phyloP scores from a whole-genome alignment of 805 yeast species.

The Metschnikowia chrysomelidarum region DNA sequence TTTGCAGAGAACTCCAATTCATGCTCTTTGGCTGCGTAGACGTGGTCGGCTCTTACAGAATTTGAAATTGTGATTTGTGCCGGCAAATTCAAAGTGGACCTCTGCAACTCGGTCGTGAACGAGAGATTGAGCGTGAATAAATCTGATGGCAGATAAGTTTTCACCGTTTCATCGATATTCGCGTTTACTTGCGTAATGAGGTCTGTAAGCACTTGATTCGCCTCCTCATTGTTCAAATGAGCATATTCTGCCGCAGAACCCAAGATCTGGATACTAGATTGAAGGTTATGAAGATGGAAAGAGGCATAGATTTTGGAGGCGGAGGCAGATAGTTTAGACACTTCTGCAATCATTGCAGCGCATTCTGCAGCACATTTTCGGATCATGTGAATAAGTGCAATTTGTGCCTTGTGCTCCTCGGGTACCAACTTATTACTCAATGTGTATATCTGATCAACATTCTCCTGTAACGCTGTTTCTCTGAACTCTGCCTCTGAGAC shows the following conservation, averaged over 20 bases:
- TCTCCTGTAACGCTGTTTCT: not conserved
- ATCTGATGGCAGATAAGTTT: constrained; percentile 2
- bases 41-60: not conserved
- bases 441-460: not conserved
- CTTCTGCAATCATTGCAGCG: constrained; percentile 1
- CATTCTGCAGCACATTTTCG: constrained; percentile 1
- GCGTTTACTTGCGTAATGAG: not conserved
- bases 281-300: not conserved
- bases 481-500: not conserved
- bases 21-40: not conserved
- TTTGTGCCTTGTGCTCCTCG: constrained; percentile 1
- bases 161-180: not conserved
- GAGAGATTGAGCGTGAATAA: constrained; percentile 6
- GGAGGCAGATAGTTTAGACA: not conserved
- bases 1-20: not conserved
- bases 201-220: not conserved
- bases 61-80: not conserved
- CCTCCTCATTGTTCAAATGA: not conserved
- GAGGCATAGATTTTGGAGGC: not conserved
- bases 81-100: not conserved
- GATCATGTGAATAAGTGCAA: not conserved
- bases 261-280: not conserved
- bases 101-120: not conserved
- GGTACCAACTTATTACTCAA: constrained; percentile 6
- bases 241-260: constrained; percentile 1